Base-by-base conservation (phyloP, 139 green algal genomes). In the Volvox reticuliferus region DNA sequence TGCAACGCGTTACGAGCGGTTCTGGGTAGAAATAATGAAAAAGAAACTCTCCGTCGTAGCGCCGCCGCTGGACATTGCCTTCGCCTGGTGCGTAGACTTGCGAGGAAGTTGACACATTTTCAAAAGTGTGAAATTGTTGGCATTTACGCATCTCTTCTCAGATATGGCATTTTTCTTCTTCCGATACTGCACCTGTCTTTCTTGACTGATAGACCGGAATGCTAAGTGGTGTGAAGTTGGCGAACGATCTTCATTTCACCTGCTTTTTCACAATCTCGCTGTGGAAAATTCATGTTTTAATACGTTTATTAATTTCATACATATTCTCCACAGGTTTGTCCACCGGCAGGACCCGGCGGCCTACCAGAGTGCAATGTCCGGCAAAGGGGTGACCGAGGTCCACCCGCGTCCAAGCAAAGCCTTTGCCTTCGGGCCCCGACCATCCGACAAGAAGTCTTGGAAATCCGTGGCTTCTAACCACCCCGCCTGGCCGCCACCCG, bases 281-380 rank as follows among this genome's bases (percentile, higher is more conserved):
- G 44, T 55, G 44, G 44, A 55, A 5, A 55, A 55, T 55, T 14
- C 44, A 14, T 9, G 5, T 14, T 55, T 14, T 9, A 55, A 55
- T 9, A 55, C 9, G 44, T 55, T 55, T 55, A 9, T 14, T 9
- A 55, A 55, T 55, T 55, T 55, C 44, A 55, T 62, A 2, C n/a
- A 36, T 62, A 2, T 86, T 18, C 50, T 37, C 16, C 16, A 33
- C 81, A 89, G 84, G 84, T 80, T 89, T 21, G 84, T 89, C 20
- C 84, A 89, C 36, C 67, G 84, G 18, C 84, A 89, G 68, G 68
- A 89, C 84, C 84, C 84, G 2, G 84, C 9, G 0, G 26, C 6
- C 26, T 89, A 81, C 28, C 26, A 69, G 16, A 12, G 17, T 26
- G 19, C 16, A 12, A 12, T 87, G 20, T 19, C 2, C 0, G 82